phyloP scores from a whole-genome alignment of 352 stramenopile genomes.

The Stephanocyclus meneghinianus region DNA sequence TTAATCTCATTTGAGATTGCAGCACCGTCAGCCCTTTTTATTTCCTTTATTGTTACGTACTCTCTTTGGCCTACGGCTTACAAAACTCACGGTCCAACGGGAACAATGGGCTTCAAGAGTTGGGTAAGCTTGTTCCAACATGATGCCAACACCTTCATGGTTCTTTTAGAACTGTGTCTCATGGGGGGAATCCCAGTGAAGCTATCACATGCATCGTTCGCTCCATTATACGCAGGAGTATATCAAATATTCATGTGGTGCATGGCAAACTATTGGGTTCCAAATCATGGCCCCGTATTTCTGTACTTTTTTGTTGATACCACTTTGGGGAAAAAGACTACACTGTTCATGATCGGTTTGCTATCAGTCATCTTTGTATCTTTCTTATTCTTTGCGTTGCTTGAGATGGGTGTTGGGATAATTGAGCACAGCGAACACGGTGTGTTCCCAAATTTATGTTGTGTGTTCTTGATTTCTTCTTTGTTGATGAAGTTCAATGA shows the following conservation, averaged over 20 bases:
- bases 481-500: constrained; percentile 47
- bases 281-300: constrained; percentile 52
- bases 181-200: constrained; percentile 56
- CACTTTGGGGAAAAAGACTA: constrained; percentile 51
- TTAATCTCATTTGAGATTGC: constrained; percentile 63
- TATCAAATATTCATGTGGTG: constrained; percentile 71
- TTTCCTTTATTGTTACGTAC: constrained; percentile 55
- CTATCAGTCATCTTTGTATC: constrained; percentile 45
- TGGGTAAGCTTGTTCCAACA: constrained; percentile 42
- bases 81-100: constrained; percentile 31
- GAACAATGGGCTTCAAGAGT: constrained; percentile 33
- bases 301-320: constrained; percentile 75
- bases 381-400: constrained; percentile 44
- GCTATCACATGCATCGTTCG: constrained; percentile 44
- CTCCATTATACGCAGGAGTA: constrained; percentile 45
- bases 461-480: constrained; percentile 20
- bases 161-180: constrained; percentile 49
- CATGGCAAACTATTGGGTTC: constrained; percentile 49
- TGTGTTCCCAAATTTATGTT: constrained; percentile 20
- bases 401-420: constrained; percentile 30
- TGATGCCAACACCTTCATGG: constrained; percentile 56
- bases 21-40: constrained; percentile 60
- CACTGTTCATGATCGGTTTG: constrained; percentile 41
- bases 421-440: constrained; percentile 33
- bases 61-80: constrained; percentile 55